These are phyloP conservation scores for Xylariaceae sp. DNA, from an alignment of 2,329 filamentous ascomycete genomes.

Conservation along the genomic window DNA sequence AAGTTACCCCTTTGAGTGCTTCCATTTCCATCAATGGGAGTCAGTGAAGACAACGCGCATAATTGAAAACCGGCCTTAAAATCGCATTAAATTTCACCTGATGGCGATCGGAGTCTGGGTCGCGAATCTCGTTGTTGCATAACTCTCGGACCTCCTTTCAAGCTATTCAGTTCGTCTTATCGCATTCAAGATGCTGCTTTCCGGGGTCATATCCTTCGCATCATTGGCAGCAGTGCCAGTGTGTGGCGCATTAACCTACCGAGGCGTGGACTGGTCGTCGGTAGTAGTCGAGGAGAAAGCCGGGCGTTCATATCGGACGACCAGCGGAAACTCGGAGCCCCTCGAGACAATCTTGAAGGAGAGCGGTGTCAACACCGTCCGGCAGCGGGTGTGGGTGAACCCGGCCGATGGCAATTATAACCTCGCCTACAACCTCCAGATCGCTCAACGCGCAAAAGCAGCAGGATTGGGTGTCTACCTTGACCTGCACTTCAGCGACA, in stretches of 20 bases:
- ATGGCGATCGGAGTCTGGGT: no score
- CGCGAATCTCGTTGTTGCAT: no score
- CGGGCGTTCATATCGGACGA: conserved; percentile 56
- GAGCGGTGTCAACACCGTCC: conserved; percentile 63
- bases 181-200: conserved; percentile 21
- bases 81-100: neutral
- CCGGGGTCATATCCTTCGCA: conserved; percentile 19
- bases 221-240: conserved; percentile 19
- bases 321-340: conserved; percentile 45
- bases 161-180: neutral
- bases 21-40: conserved; percentile 19
- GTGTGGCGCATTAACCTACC: conserved; percentile 51
- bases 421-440: conserved; percentile 62
- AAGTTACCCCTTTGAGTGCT: neutral
- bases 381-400: conserved; percentile 69
- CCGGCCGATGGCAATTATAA: conserved; percentile 60
- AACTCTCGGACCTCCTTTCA: no score
- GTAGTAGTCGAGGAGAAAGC: conserved; percentile 56
- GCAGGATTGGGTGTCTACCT: conserved; percentile 57
- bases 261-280: conserved; percentile 67
- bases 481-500: conserved; percentile 63
- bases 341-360: conserved; percentile 59
- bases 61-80: conserved; percentile 1
- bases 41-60: neutral
- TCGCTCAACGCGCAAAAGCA: conserved; percentile 60